These are phyloP conservation scores for Filobasidium wieringae DNA, from an alignment of 768 basidiomycete genomes.

Conservation along the genomic window DNA sequence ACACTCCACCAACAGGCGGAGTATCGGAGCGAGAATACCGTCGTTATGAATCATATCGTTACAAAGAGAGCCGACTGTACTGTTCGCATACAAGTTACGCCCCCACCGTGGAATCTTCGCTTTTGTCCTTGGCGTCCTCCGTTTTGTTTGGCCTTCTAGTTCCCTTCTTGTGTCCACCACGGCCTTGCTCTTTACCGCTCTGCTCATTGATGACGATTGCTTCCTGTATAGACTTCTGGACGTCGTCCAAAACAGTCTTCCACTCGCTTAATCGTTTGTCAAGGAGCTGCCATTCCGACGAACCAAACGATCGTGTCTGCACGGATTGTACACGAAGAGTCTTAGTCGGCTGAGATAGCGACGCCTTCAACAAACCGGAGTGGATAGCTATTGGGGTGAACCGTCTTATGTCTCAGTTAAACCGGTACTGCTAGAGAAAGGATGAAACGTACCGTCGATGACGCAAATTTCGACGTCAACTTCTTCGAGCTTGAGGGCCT, in stretches of 20 bases:
- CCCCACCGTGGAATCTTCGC: not conserved
- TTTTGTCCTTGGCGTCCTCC: not conserved
- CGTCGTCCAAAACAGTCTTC: constrained; percentile 31
- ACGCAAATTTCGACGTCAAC: constrained; percentile 36
- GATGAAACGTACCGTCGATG: constrained; percentile 29
- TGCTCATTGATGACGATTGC: constrained; percentile 15
- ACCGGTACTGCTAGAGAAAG: not conserved
- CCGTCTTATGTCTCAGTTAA: not conserved
- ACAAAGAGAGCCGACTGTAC: not conserved
- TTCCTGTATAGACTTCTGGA: constrained; percentile 26
- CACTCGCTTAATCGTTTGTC: constrained; percentile 32
- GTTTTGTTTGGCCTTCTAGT: not conserved
- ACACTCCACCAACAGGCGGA: too few relatives aligned
- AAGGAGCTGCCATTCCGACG: constrained; percentile 30
- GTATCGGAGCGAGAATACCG: not conserved
- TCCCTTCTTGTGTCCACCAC: not conserved
- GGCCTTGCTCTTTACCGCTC: not conserved
- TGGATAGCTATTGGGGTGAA: constrained; percentile 28
- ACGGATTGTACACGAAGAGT: constrained; percentile 28
- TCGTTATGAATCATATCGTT: not conserved
- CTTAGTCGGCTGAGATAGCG: constrained; percentile 34
- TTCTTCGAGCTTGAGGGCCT: constrained; percentile 22
- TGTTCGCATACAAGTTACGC: not conserved
- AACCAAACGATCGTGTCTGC: constrained; percentile 27
- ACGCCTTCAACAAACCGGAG: constrained; percentile 27